Conservation (phyloP, 2,329 filamentous ascomycete species). For the Bipolaris zeicola region DNA sequence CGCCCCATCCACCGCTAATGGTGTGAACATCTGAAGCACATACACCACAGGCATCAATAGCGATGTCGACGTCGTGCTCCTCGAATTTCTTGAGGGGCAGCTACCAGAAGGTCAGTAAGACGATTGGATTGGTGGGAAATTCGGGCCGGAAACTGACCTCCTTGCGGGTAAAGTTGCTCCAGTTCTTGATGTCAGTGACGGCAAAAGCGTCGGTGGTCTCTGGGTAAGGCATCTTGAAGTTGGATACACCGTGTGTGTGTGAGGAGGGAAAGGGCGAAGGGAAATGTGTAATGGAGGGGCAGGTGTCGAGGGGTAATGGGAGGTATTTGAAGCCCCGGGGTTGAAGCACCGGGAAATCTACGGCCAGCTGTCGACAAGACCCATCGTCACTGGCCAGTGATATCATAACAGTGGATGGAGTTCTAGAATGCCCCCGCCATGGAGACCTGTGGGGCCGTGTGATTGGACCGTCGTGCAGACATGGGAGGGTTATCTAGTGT, state of each 20-base stretch:
- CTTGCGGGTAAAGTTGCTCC: conserved; percentile 63
- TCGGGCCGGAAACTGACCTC: conserved; percentile 48
- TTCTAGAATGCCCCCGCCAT: conserved; percentile 14
- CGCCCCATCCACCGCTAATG: conserved; percentile 66
- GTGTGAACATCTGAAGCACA: conserved; percentile 58
- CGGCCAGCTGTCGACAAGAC: conserved; percentile 28
- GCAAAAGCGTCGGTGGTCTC: conserved; percentile 58
- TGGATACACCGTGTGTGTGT: conserved; percentile 8
- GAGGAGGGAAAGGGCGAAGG: conserved; percentile 11
- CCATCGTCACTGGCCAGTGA: conserved; percentile 40
- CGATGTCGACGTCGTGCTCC: conserved; percentile 85
- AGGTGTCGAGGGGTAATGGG: conserved; percentile 31
- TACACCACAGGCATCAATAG: conserved; percentile 68
- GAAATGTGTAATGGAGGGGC: conserved; percentile 18
- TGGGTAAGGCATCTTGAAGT: conserved; percentile 55
- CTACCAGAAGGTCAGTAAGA: conserved; percentile 48
- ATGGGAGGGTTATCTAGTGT: conserved; percentile 5
- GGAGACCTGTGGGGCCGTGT: not conserved
- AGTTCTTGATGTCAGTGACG: conserved; percentile 64
- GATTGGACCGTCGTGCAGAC: conserved; percentile 7
- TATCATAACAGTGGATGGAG: conserved; percentile 36
- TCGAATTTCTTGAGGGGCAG: conserved; percentile 86
- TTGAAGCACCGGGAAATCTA: conserved; percentile 14
- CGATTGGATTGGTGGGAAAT: not conserved
- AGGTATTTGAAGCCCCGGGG: conserved; percentile 32